Conservation (phyloP, 2,329 filamentous ascomycete species). For the Zopfia rhizophila region DNA sequence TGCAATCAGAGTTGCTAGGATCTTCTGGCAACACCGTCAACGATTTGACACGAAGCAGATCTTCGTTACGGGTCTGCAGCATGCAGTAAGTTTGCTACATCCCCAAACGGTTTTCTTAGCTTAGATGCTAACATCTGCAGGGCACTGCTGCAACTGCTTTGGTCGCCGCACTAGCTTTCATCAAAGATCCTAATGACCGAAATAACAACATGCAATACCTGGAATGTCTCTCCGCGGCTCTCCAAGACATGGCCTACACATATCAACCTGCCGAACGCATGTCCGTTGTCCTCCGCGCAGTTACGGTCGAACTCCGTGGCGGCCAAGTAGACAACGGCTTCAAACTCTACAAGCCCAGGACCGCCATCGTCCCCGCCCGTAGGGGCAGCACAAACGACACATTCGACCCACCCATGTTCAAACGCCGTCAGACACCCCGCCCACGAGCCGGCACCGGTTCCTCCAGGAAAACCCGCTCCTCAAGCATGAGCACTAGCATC, state of each 20-base stretch:
- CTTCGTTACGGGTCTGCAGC: constrained; percentile 63
- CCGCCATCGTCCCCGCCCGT: constrained; percentile 41
- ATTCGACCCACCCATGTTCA: constrained; percentile 35
- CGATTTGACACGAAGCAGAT: constrained; percentile 64
- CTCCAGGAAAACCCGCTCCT: constrained; percentile 22
- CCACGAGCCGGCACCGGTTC: constrained; percentile 29
- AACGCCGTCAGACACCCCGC: constrained; percentile 41
- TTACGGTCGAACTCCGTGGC: constrained; percentile 60
- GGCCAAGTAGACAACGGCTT: constrained; percentile 24
- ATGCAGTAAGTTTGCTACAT: constrained; percentile 50
- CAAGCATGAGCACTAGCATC: constrained; percentile 30
- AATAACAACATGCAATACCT: constrained; percentile 61
- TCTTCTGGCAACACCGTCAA: constrained; percentile 67
- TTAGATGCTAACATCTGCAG: constrained; percentile 25
- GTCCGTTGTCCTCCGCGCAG: constrained; percentile 63
- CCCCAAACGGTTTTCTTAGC: not conserved
- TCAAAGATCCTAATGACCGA: constrained; percentile 52
- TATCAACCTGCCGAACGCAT: constrained; percentile 66
- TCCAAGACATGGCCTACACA: constrained; percentile 64
- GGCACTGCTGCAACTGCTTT: constrained; percentile 66
- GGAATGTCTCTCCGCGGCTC: constrained; percentile 62
- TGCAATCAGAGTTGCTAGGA: constrained; percentile 63
- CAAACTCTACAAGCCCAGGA: constrained; percentile 39
- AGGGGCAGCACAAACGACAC: constrained; percentile 37
- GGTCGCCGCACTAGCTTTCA: constrained; percentile 58